Evolutionary conservation across 2,329 filamentous ascomycete species (phyloP).

Genomic region (Alternaria sp.): DNA sequence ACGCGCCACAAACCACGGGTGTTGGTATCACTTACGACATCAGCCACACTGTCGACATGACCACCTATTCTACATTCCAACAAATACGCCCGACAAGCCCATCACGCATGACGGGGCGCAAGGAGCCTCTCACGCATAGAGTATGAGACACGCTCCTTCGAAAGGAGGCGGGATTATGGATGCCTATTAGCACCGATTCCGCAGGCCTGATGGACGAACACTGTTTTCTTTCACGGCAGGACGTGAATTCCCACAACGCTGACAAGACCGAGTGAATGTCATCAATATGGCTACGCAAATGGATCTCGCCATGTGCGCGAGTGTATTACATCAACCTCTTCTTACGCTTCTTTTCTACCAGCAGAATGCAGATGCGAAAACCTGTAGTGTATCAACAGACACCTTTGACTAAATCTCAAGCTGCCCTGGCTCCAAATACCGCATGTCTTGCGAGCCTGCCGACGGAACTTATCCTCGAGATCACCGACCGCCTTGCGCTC

Average conservation of each 20-base stretch:
- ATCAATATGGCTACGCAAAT: background rate
- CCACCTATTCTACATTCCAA: conserved; percentile 2
- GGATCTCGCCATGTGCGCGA: background rate
- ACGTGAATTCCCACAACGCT: background rate
- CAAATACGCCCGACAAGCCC: conserved; percentile 1
- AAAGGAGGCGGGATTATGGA: background rate
- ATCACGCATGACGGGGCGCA: conserved; percentile 1
- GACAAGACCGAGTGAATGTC: background rate
- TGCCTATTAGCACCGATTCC: background rate
- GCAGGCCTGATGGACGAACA: background rate
- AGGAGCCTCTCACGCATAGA: background rate
- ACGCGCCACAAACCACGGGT: conserved; percentile 4
- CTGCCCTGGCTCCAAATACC: conserved; percentile 14
- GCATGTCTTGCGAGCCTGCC: conserved; percentile 44
- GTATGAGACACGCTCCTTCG: background rate
- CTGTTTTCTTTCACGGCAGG: background rate
- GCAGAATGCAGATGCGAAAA: background rate
- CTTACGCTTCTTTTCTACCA: background rate
- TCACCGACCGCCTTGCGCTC: conserved; percentile 46
- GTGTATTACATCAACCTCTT: background rate
- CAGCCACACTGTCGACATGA: conserved; percentile 13
- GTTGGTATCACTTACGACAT: conserved; percentile 2
- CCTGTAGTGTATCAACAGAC: background rate
- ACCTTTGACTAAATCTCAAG: background rate
- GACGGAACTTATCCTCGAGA: conserved; percentile 52